A percentile compares a stretch with the other conserved stretches of the same genome.
phyloP scores from a whole-genome alignment of 75 land plant species.

The Adiantum capillusveneris region DNA sequence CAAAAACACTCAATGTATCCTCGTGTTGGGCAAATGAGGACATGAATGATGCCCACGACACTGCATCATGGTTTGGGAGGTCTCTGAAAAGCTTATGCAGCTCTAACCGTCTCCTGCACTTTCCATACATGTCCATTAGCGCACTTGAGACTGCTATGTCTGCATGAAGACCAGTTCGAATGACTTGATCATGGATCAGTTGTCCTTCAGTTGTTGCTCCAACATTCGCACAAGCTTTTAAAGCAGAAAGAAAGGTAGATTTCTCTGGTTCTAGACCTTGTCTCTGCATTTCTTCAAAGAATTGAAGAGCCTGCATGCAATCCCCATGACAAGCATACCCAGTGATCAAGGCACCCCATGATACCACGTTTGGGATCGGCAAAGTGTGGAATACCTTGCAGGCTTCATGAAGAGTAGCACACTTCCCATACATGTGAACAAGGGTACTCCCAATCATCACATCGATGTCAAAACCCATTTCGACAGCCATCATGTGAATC shows the following conservation, averaged over 20 bases:
- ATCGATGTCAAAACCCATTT: slow-evolving; percentile 2
- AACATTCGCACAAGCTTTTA: background rate
- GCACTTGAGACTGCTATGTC: slow-evolving; percentile 28
- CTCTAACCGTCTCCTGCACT: slow-evolving; percentile 16
- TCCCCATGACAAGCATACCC: slow-evolving; percentile 3
- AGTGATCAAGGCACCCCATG: slow-evolving; percentile 19
- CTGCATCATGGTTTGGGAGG: slow-evolving; percentile 29
- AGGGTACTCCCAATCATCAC: slow-evolving; percentile 10
- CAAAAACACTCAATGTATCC: slow-evolving; percentile 37
- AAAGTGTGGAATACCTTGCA: slow-evolving; percentile 6
- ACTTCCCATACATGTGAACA: slow-evolving; percentile 20
- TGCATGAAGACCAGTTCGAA: slow-evolving; percentile 21
- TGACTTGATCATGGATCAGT: slow-evolving; percentile 12
- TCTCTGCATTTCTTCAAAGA: slow-evolving; percentile 5
- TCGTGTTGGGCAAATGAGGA: slow-evolving; percentile 62
- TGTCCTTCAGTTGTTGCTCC: slow-evolving; percentile 6
- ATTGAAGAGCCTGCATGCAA: background rate
- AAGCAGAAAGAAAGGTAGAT: background rate
- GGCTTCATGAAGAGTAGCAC: slow-evolving; percentile 20
- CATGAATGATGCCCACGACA: slow-evolving; percentile 79
- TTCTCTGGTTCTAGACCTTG: slow-evolving; percentile 3
- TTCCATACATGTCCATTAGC: slow-evolving; percentile 46
- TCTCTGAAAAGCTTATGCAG: slow-evolving; percentile 31
- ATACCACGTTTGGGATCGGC: slow-evolving; percentile 4
- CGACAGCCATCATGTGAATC: slow-evolving; percentile 6